Evolutionary conservation across 1,284 basidiomycete genomes (phyloP), one percentile per base, ranked within the genome.

Genomic region (Vanrija sp.): DNA sequence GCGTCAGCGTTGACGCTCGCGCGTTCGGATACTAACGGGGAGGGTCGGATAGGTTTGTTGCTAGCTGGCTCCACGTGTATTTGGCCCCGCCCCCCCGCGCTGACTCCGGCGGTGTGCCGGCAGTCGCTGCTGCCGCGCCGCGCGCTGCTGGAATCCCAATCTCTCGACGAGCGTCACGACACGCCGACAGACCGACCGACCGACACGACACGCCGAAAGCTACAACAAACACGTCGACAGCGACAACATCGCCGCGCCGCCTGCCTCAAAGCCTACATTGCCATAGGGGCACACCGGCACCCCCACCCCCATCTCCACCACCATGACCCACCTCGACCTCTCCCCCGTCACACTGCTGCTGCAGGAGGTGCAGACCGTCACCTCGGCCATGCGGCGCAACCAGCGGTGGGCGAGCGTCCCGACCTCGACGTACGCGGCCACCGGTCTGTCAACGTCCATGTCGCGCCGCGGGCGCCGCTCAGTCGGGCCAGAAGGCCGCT

Each of bases 351-450:
- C 69, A 16, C 69, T 75, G 14, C 66, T 77, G 29, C 69, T 73
- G 38, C 75, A 77, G 61, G 94, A 98, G 80, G 89, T 97, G 62
- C 82, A 94, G 53, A 83, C 91, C 12, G 89, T 98, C 65, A 96
- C 92, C 42, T 91, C 92, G 5, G 83, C 86, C n/a, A 96, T 98
- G 91, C 89, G 95, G 73, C 91, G 94, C 79, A 95, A 95, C 77
- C 91, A 91, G 47, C 85, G 92, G 49, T 95, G 92, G 92, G 87
- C 91, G 15, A 83, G 87, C 3, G 62, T 68, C 5, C 66, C 72
- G 21, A 60, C 68, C 1, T 65, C 69, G 1, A 64, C 61, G 1
- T 72, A 68, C 46, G 44, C 58, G 23, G 57, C 65, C 5, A 45
- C 64, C 0, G 55, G 65, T 9, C 47, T 68, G 3, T 68, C 67